Evolutionary conservation across 2,329 filamentous ascomycete genomes (phyloP), one percentile per base, ranked within the genome.

Genomic region (Fusarium continuum): DNA sequence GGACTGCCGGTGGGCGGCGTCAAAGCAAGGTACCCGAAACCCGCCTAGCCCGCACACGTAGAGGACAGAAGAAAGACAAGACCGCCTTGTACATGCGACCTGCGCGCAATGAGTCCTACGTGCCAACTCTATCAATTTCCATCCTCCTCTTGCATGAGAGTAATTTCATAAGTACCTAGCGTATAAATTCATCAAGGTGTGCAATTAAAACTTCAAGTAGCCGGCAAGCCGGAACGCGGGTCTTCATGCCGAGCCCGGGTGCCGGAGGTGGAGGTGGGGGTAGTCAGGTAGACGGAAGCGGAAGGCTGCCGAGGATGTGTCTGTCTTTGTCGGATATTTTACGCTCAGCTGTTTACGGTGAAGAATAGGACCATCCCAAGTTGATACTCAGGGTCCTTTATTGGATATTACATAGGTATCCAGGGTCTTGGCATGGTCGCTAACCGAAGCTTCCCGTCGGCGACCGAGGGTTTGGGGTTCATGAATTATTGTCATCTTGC

Each of bases 361-460:
- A 36, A 34, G 35, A 35, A 43, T 45, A 45, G 23, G 28, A 39
- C 35, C 22, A 39, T 32, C 22, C n/a, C 13, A 14, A 44, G 25
- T 55, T 53, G 47, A 35, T 26, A 39, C 39, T 26, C 31, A 53
- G 31, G 56, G 35, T 39, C 36, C 41, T 63, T 25, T 23, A 65
- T 65, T 64, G 56, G 61, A 43, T 32, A 25, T 17, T 8, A 19
- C 20, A n/a, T 35, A 13, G 16, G 22, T 40, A 28, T 16, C 55
- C 31, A 35, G 26, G 44, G 45, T 52, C 20, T 39, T 36, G 16
- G 26, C 31, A 17, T 16, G 23, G 17, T 64, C 60, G 67, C 52
- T 67, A 55, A 51, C 65, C 67, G 67, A 58, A 64, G 67, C 46
- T 61, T 63, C 55, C 63, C 62, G 59, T 67, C 67, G 62, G 65